These are phyloP conservation scores for Stagonosporopsis cucurbitacearum DNA, from an alignment of 2,329 filamentous ascomycete species.

Conservation along the genomic window DNA sequence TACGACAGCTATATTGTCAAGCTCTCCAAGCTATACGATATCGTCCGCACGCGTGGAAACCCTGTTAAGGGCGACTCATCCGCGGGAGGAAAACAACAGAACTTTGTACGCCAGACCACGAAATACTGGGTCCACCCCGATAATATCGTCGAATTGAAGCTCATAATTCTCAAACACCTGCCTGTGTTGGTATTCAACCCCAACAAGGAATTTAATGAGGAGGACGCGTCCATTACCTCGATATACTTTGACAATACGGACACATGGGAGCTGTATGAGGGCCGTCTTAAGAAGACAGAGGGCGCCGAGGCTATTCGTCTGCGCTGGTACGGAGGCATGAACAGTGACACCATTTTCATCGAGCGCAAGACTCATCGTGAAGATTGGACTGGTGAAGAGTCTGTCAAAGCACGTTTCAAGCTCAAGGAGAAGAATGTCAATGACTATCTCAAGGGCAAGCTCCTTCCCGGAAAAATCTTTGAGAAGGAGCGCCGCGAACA, in stretches of 20 bases:
- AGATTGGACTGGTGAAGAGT: constrained; percentile 99
- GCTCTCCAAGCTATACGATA: constrained; percentile 92
- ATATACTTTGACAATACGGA: constrained; percentile 98
- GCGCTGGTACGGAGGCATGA: constrained; percentile 97
- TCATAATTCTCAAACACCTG: constrained; percentile 96
- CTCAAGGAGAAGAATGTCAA: constrained; percentile 99
- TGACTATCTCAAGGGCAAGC: constrained; percentile 80
- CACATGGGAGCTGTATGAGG: constrained; percentile 92
- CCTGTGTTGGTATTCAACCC: constrained; percentile 97
- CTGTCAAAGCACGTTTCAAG: constrained; percentile 94
- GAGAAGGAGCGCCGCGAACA: constrained; percentile 95
- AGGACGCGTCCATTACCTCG: constrained; percentile 94
- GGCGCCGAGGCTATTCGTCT: constrained; percentile 95
- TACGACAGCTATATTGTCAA: constrained; percentile 96
- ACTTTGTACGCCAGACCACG: constrained; percentile 94
- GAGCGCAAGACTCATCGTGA: constrained; percentile 98
- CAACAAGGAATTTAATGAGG: constrained; percentile 90
- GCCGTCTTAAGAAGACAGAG: constrained; percentile 95
- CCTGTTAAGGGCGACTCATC: constrained; percentile 90
- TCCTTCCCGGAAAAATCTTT: constrained; percentile 87
- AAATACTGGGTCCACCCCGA: constrained; percentile 99
- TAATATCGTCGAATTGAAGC: constrained; percentile 97
- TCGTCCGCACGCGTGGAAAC: constrained; percentile 90
- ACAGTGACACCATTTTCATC: constrained; percentile 92
- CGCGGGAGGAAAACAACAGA: constrained; percentile 90